These are phyloP conservation scores for Backusella sp. DNA, from an alignment of 192 early-diverging fungal genomes.

Conservation along the genomic window DNA sequence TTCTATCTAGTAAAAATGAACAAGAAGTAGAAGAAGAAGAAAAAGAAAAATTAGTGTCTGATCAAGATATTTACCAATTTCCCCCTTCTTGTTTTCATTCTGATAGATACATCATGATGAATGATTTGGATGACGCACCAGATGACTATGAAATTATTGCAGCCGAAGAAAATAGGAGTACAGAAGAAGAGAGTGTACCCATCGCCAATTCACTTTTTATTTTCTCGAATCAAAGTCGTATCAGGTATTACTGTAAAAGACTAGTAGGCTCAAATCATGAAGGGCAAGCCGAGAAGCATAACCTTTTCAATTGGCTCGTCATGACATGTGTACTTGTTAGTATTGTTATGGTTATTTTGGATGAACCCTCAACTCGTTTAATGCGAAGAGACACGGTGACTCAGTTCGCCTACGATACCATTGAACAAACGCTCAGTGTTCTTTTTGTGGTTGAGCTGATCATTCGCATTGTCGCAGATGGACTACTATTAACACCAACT, in stretches of 20 bases:
- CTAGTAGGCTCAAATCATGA: slow-evolving; percentile 37
- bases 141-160: slow-evolving; percentile 34
- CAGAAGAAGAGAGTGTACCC: slow-evolving; percentile 6
- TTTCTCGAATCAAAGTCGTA: slow-evolving; percentile 45
- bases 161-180: slow-evolving; percentile 30
- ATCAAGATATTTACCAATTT: not conserved
- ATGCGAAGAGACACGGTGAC: slow-evolving; percentile 13
- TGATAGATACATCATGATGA: slow-evolving; percentile 5
- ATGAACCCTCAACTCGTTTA: slow-evolving; percentile 33
- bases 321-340: slow-evolving; percentile 46
- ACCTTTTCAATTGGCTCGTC: slow-evolving; percentile 48
- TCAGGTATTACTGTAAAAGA: slow-evolving; percentile 44
- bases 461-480: slow-evolving; percentile 55
- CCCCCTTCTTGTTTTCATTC: not conserved
- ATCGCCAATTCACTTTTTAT: slow-evolving; percentile 40
- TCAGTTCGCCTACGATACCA: slow-evolving; percentile 21
- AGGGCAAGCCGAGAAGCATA: slow-evolving; percentile 32
- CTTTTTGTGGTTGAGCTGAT: slow-evolving; percentile 53
- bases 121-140: slow-evolving; percentile 12
- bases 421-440: slow-evolving; percentile 40
- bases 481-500: slow-evolving; percentile 49
- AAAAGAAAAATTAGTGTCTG: not conserved
- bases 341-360: slow-evolving; percentile 33
- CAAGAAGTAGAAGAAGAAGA: not conserved
- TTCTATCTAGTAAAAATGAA: not conserved